A percentile compares a stretch with the other conserved stretches of the same genome.
These are phyloP conservation scores for Nakazawaea molendinolei DNA, from an alignment of 805 yeast species.

Conservation along the genomic window DNA sequence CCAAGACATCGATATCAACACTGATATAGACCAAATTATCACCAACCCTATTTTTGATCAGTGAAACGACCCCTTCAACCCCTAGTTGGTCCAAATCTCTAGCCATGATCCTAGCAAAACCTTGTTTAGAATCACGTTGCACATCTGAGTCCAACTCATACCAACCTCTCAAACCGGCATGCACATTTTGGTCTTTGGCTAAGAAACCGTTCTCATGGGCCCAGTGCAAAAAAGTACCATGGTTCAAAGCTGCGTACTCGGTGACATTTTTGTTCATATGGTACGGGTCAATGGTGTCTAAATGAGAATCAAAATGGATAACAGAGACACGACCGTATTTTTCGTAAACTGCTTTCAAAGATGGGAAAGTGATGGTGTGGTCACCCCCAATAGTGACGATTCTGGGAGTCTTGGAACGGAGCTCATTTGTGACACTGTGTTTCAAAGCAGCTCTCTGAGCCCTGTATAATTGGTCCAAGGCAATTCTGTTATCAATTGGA, in stretches of 20 bases:
- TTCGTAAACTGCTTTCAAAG: conserved; percentile 41
- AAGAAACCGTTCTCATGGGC: conserved; percentile 38
- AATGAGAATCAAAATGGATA: conserved; percentile 38
- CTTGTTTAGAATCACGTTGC: conserved; percentile 40
- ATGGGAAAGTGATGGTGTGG: conserved; percentile 45
- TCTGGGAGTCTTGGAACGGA: conserved; percentile 24
- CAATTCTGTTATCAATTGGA: conserved; percentile 60
- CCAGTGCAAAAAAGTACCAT: conserved; percentile 40
- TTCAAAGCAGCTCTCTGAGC: conserved; percentile 38
- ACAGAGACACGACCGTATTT: conserved; percentile 38
- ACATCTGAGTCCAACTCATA: conserved; percentile 28
- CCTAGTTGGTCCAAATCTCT: conserved; percentile 40
- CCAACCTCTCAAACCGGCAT: conserved; percentile 38
- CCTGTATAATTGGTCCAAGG: conserved; percentile 54
- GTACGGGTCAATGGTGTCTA: conserved; percentile 40
- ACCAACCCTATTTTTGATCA: conserved; percentile 30
- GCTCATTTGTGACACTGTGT: conserved; percentile 23
- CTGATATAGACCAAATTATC: conserved; percentile 37
- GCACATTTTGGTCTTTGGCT: conserved; percentile 21
- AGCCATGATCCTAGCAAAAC: conserved; percentile 40
- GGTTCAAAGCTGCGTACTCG: conserved; percentile 33
- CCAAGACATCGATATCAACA: conserved; percentile 45
- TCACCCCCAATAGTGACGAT: conserved; percentile 49
- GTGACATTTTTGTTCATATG: conserved; percentile 36
- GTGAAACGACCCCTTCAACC: conserved; percentile 26